Evolutionary conservation across 164 flowering plant species (phyloP).

Genomic region (Nymphaea colorata): DNA sequence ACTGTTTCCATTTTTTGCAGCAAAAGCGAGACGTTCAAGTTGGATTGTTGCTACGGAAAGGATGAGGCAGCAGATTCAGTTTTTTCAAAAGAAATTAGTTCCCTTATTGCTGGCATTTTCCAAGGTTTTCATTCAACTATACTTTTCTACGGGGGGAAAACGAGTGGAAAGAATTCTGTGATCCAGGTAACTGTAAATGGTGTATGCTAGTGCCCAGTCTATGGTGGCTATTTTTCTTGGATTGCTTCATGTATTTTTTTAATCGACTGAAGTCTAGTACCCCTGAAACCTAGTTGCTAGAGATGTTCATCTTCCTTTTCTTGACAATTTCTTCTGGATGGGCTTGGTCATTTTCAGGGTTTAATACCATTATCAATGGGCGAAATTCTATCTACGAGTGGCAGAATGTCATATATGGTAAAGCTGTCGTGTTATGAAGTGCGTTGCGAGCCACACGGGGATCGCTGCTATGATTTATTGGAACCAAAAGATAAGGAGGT

Average conservation of each 20-base stretch:
- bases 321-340: constrained; percentile 17
- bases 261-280: not conserved
- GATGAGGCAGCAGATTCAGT: constrained; percentile 25
- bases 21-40: constrained; percentile 26
- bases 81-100: constrained; percentile 43
- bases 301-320: not conserved
- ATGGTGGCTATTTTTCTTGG: not conserved
- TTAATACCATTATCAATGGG: constrained; percentile 43
- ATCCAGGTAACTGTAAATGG: constrained; percentile 38
- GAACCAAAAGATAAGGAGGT: constrained; percentile 28
- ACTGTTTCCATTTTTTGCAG: constrained; percentile 12
- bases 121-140: constrained; percentile 36
- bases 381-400: constrained; percentile 35
- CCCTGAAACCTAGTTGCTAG: not conserved
- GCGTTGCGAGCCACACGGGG: constrained; percentile 11
- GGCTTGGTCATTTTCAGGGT: constrained; percentile 43
- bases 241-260: not conserved
- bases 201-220: not conserved
- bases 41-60: constrained; percentile 53
- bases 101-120: constrained; percentile 32
- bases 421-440: constrained; percentile 50
- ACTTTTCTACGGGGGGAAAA: constrained; percentile 60
- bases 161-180: constrained; percentile 53
- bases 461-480: constrained; percentile 46
- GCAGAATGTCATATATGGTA: constrained; percentile 20